phyloP scores from a whole-genome alignment of 345 rosid species.

The Ricinus communis region DNA sequence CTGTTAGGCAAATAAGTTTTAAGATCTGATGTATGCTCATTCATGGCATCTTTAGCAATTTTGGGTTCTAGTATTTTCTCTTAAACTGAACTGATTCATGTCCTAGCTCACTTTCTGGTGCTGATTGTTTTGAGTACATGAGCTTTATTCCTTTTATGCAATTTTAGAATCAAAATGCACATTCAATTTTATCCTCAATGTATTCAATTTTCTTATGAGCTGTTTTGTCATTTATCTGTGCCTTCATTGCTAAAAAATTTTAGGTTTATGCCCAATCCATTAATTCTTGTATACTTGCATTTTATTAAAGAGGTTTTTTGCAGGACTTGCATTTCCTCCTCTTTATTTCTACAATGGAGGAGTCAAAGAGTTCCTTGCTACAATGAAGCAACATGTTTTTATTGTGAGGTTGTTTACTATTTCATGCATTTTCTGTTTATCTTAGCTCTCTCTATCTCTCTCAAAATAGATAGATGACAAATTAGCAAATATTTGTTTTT shows the following conservation, averaged over 20 bases:
- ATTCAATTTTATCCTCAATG: background rate
- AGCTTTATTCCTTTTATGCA: background rate
- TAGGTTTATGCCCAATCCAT: background rate
- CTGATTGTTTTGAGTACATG: background rate
- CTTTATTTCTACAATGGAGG: conserved; percentile 96
- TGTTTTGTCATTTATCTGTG: background rate
- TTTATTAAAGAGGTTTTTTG: conserved; percentile 26
- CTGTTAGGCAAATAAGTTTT: background rate
- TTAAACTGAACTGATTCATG: background rate
- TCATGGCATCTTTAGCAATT: background rate
- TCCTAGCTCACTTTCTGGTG: background rate
- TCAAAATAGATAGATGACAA: background rate
- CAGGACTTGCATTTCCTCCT: conserved; percentile 94
- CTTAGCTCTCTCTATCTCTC: background rate
- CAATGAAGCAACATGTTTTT: conserved; percentile 73
- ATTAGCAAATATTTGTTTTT: background rate
- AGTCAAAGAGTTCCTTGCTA: conserved; percentile 81
- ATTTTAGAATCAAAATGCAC: background rate
- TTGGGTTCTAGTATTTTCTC: background rate
- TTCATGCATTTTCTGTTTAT: conserved; percentile 10
- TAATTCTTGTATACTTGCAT: background rate
- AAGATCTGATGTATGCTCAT: background rate
- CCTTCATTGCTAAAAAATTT: background rate
- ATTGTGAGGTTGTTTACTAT: conserved; percentile 71
- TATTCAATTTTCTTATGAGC: background rate